Evolutionary conservation across 805 yeast genomes (phyloP).

Genomic region (Geotrichum ghanense): DNA sequence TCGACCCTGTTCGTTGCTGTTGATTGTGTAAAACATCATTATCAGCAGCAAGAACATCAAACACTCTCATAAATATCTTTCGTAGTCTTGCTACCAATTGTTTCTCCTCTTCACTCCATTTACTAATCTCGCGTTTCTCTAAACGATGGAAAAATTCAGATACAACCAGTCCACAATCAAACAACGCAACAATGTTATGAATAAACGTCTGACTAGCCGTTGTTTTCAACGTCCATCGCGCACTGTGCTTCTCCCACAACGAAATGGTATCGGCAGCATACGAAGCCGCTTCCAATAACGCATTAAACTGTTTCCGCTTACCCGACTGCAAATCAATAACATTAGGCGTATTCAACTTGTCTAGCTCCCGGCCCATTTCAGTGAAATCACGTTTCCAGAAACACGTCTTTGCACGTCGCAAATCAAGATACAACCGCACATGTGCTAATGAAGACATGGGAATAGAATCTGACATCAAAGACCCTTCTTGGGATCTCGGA

Average conservation of each 20-base stretch:
- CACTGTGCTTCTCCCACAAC: conserved; percentile 28
- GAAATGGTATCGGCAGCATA: conserved; percentile 29
- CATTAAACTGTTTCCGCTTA: conserved; percentile 15
- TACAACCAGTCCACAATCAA: conserved; percentile 27
- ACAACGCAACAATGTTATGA: conserved; percentile 25
- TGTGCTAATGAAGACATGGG: conserved; percentile 29
- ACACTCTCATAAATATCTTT: conserved; percentile 16
- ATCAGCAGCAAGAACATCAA: conserved; percentile 16
- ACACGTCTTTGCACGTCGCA: conserved; percentile 27
- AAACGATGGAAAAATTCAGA: conserved; percentile 23
- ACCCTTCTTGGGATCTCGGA: conserved; percentile 29
- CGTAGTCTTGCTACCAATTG: conserved; percentile 12
- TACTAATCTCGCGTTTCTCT: conserved; percentile 8
- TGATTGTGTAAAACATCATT: conserved; percentile 8
- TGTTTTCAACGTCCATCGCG: conserved; percentile 20
- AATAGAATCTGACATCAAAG: conserved; percentile 32
- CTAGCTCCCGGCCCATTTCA: conserved; percentile 24
- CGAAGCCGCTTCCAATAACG: conserved; percentile 26
- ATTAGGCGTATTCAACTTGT: conserved; percentile 10
- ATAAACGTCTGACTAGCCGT: conserved; percentile 25
- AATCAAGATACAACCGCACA: conserved; percentile 26
- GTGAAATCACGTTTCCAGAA: conserved; percentile 31
- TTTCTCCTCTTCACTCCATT: conserved; percentile 14
- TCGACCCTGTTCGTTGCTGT: conserved; percentile 3
- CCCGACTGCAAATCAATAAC: conserved; percentile 2